Evolutionary conservation across 139 green algal species (phyloP).

Genomic region (Chlorella sp.): DNA sequence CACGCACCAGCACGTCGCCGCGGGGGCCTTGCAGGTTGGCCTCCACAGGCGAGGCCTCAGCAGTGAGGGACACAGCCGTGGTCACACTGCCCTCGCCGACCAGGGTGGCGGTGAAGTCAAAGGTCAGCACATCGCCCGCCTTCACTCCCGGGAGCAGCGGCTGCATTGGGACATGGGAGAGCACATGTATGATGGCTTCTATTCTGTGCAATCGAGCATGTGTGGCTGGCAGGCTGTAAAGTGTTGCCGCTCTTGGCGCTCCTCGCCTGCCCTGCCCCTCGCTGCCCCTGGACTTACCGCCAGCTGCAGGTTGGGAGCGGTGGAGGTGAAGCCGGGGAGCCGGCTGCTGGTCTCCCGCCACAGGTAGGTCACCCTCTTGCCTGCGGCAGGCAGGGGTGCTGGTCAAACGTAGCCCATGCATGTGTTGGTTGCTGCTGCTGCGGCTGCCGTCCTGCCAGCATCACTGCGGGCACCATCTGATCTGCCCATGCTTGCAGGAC

Average conservation of each 20-base stretch:
- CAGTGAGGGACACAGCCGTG: not conserved
- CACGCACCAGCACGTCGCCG: constrained; percentile 6
- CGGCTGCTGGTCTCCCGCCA: constrained; percentile 8
- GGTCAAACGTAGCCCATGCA: too few species aligned
- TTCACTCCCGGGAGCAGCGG: not conserved
- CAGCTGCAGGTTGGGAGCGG: too few species aligned
- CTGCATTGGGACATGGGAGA: not conserved
- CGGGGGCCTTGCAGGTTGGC: not conserved
- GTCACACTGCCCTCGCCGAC: not conserved
- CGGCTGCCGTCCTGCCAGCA: too few species aligned
- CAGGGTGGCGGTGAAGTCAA: not conserved
- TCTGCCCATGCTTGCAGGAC: too few species aligned
- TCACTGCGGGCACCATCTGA: too few species aligned
- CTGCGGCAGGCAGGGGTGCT: not conserved
- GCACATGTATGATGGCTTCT: not conserved
- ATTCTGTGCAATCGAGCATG: not conserved
- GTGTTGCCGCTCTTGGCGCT: too few species aligned
- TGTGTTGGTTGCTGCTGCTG: too few species aligned
- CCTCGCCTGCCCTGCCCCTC: not conserved
- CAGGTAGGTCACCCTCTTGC: not conserved
- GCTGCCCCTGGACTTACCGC: not conserved
- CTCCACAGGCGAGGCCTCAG: not conserved
- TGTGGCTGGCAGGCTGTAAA: too few species aligned
- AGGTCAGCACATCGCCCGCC: not conserved
- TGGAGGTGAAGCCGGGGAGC: not conserved